A percentile compares a stretch with the other conserved stretches of the same genome.
Conservation (phyloP, 2,329 filamentous ascomycete genomes). For the Colletotrichum trifolii region DNA sequence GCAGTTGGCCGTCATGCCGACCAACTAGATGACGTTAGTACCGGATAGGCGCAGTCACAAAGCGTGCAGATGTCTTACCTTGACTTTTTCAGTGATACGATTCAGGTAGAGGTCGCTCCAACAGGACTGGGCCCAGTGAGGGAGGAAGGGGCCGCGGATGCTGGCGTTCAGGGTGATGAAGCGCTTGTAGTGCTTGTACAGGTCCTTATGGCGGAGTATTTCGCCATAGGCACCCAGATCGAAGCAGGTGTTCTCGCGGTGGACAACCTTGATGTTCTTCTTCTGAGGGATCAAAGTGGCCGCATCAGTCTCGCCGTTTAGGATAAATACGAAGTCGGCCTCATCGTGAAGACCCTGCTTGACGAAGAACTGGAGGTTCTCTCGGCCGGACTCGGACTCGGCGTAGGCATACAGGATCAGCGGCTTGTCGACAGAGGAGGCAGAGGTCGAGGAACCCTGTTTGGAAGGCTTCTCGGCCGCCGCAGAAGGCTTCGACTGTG, state of each 20-base stretch:
- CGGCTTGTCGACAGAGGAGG: conserved; percentile 33
- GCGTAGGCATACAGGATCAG: conserved; percentile 50
- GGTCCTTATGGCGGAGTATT: conserved; percentile 44
- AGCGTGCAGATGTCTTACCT: conserved; percentile 39
- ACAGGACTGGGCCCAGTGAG: conserved; percentile 47
- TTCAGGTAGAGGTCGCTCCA: conserved; percentile 50
- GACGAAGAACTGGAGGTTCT: conserved; percentile 51
- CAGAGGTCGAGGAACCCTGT: neutral
- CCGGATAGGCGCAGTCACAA: neutral
- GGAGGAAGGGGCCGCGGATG: conserved; percentile 51
- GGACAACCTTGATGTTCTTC: conserved; percentile 47
- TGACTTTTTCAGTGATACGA: conserved; percentile 44
- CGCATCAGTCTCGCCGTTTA: conserved; percentile 48
- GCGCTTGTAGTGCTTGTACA: conserved; percentile 48
- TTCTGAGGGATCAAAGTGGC: conserved; percentile 41
- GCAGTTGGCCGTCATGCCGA: conserved; percentile 52
- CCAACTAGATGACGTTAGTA: conserved; percentile 42
- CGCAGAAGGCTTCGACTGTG: neutral
- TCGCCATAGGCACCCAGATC: conserved; percentile 50
- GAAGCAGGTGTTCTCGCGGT: conserved; percentile 47
- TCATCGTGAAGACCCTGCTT: conserved; percentile 48
- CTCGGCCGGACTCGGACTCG: conserved; percentile 45
- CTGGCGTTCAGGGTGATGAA: conserved; percentile 51
- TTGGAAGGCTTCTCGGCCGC: neutral
- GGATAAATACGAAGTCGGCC: conserved; percentile 53